Evolutionary conservation across 2,329 filamentous ascomycete genomes (phyloP).

Genomic region (Alternaria dauci): DNA sequence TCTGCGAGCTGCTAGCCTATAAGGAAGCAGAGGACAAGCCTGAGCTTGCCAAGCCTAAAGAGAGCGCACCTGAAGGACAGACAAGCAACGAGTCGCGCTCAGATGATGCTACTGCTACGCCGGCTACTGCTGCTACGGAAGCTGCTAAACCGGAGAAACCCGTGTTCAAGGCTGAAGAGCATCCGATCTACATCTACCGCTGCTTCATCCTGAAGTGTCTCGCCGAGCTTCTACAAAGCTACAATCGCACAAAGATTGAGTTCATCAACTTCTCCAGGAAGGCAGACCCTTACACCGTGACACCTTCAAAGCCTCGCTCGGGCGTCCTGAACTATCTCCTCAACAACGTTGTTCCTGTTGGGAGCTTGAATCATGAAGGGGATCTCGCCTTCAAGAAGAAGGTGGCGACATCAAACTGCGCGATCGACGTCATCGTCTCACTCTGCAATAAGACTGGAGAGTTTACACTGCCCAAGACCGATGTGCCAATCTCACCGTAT

Average conservation of each 20-base stretch:
- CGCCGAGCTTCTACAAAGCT: conserved; percentile 87
- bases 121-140: conserved; percentile 19
- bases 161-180: conserved; percentile 87
- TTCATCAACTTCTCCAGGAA: conserved; percentile 99
- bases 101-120: conserved; percentile 3
- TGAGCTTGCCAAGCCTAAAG: conserved; percentile 53
- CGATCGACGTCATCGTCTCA: conserved; percentile 84
- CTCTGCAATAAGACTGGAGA: conserved; percentile 89
- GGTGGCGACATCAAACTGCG: conserved; percentile 82
- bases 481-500: conserved; percentile 41
- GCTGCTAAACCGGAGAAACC: conserved; percentile 67
- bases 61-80: conserved; percentile 50
- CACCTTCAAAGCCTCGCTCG: conserved; percentile 92
- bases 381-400: conserved; percentile 84
- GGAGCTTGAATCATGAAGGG: conserved; percentile 74
- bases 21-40: conserved; percentile 91
- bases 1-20: conserved; percentile 91
- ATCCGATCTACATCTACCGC: conserved; percentile 95
- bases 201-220: conserved; percentile 95
- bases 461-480: conserved; percentile 65
- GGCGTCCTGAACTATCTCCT: conserved; percentile 94
- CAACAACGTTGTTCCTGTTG: conserved; percentile 75
- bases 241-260: conserved; percentile 94
- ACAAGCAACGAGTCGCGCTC: conserved; percentile 18
- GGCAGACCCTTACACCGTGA: conserved; percentile 80